Evolutionary conservation across 306 rosid species (phyloP), one percentile per base, ranked within the genome.

Genomic region (Phaseolus lunatus): DNA sequence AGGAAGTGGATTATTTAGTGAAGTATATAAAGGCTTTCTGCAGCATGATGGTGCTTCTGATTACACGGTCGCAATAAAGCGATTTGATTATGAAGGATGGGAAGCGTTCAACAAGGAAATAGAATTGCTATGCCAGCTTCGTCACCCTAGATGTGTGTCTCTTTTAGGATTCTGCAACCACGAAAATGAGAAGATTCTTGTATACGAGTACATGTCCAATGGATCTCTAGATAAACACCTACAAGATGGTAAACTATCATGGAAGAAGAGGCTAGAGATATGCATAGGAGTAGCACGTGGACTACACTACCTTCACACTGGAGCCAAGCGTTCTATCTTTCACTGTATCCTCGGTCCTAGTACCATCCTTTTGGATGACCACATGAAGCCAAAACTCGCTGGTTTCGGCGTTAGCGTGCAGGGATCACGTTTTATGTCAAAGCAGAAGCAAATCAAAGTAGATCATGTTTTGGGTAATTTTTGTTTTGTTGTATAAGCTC

Each of bases 281-380:
- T 64, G 72, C 35, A 50, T 49, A 14, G 80, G 73, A 49, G 37
- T 12, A 9, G 72, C 80, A 0, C 19, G 47, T n/a, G 81, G 50
- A 24, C 16, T 72, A 5, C 86, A 78, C 27, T 78, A 66, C 45
- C 77, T 83, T 72, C 86, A 83, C n/a, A 0, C 67, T 0, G 80
- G 83, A 27, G 35, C 67, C n/a, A 83, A 83, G 31, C 63, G 49
- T 29, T 0, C 77, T 19, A 16, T 78, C 47, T 7, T 78, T 37
- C 61, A 48, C 15, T 24, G 77, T 4, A 2, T 57, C 33, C 14
- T 26, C 1, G 58, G 31, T 1, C 3, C 8, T 1, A 1, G 0
- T 0, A 23, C 6, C 19, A 58, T 78, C 39, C 61, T 78, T 10
- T 15, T 49, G 68, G 84, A 67, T 37, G 3, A 14, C 7, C 19